Evolutionary conservation across 2,329 filamentous ascomycete genomes (phyloP).

Genomic region (Aspergillus ochraceus): DNA sequence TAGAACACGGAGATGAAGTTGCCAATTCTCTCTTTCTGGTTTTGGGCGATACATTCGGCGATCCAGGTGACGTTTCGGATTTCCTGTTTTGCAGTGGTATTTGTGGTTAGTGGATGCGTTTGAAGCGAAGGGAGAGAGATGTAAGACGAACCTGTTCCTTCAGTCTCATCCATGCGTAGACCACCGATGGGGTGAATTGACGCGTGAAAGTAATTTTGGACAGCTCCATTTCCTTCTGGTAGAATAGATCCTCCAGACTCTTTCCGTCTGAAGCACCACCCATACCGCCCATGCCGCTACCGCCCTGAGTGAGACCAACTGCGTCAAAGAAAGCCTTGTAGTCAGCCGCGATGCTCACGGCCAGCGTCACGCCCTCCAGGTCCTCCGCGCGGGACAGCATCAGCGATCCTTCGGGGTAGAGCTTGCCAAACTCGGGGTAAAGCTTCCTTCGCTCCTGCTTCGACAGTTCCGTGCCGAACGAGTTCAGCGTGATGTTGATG

Average conservation of each 20-base stretch:
- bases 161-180: slow-evolving; percentile 97
- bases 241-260: slow-evolving; percentile 96
- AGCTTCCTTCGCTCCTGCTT: slow-evolving; percentile 95
- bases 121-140: background rate
- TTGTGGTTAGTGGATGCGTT: background rate
- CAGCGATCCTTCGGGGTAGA: slow-evolving; percentile 90
- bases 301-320: slow-evolving; percentile 73
- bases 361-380: slow-evolving; percentile 86
- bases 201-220: slow-evolving; percentile 92
- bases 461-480: slow-evolving; percentile 91
- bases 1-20: slow-evolving; percentile 99
- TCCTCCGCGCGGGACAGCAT: slow-evolving; percentile 96
- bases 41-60: slow-evolving; percentile 98
- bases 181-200: slow-evolving; percentile 91
- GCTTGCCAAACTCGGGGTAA: slow-evolving; percentile 85
- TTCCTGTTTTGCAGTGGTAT: slow-evolving; percentile 61
- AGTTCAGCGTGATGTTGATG: slow-evolving; percentile 99
- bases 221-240: slow-evolving; percentile 99
- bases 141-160: slow-evolving; percentile 80
- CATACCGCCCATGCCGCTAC: slow-evolving; percentile 73
- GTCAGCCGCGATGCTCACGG: slow-evolving; percentile 88
- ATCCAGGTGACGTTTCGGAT: slow-evolving; percentile 99
- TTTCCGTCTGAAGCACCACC: slow-evolving; percentile 78
- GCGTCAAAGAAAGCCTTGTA: slow-evolving; percentile 97
- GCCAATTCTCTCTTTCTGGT: slow-evolving; percentile 97